Percentiles rank a stretch among this genome's conserved stretches.
Conservation (phyloP, 768 basidiomycete genomes). For the Suillus fuscotomentosus region DNA sequence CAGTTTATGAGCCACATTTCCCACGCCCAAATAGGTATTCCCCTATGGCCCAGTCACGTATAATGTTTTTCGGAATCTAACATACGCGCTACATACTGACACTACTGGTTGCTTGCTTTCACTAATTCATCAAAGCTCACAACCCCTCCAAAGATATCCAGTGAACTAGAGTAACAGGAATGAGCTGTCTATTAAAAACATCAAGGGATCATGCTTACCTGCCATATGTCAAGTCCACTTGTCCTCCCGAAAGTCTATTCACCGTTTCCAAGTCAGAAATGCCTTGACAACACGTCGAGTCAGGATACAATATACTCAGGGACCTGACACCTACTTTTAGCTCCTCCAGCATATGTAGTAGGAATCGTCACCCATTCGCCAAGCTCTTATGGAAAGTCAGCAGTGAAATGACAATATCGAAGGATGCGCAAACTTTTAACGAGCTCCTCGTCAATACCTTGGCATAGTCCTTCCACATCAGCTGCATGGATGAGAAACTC, state of each 20-base stretch:
- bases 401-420: slow-evolving; percentile 1
- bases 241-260: slow-evolving; percentile 73
- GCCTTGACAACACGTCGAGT: slow-evolving; percentile 41
- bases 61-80: background rate
- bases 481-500: slow-evolving; percentile 97
- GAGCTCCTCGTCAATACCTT: slow-evolving; percentile 91
- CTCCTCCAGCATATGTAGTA: slow-evolving; percentile 96
- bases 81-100: background rate
- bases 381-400: slow-evolving; percentile 50
- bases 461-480: slow-evolving; percentile 97
- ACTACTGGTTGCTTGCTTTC: slow-evolving; percentile 23
- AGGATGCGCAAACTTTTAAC: slow-evolving; percentile 60
- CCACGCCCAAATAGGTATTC: slow-evolving; percentile 22
- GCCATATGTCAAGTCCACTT: slow-evolving; percentile 49
- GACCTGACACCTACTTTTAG: slow-evolving; percentile 60
- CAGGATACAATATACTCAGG: slow-evolving; percentile 4
- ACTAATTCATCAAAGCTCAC: slow-evolving; percentile 61
- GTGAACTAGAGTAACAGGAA: slow-evolving; percentile 36
- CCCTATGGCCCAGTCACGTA: background rate
- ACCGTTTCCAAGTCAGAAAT: slow-evolving; percentile 81
- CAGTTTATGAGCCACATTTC: slow-evolving; percentile 45
- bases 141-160: slow-evolving; percentile 72
- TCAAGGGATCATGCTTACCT: slow-evolving; percentile 26
- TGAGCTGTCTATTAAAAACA: background rate
- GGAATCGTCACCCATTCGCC: slow-evolving; percentile 92